Evolutionary conservation across 2,329 filamentous ascomycete genomes (phyloP).

Genomic region (Penicillium expansum): DNA sequence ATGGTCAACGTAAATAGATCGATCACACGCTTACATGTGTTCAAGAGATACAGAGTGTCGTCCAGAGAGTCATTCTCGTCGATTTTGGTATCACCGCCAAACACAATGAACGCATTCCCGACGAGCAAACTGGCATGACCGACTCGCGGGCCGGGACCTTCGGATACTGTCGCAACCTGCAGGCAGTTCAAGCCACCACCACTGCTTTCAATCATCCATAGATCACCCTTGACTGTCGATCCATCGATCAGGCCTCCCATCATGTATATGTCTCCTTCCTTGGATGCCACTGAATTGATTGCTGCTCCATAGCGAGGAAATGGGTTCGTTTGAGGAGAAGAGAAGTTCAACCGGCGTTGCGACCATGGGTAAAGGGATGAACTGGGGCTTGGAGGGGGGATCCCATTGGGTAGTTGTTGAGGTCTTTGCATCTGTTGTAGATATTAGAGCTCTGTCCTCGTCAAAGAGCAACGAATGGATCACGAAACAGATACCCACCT

Average conservation of each 20-base stretch:
- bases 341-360: constrained; percentile 81
- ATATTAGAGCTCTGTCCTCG: not conserved
- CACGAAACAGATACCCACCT: constrained; percentile 44
- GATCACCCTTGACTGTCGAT: constrained; percentile 90
- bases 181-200: constrained; percentile 81
- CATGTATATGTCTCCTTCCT: constrained; percentile 94
- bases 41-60: constrained; percentile 92
- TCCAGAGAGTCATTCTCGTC: constrained; percentile 89
- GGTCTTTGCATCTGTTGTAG: constrained; percentile 30
- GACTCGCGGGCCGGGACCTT: constrained; percentile 91
- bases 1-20: constrained; percentile 9
- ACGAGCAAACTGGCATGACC: constrained; percentile 92
- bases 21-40: constrained; percentile 73
- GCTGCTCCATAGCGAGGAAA: constrained; percentile 97
- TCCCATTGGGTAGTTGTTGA: constrained; percentile 57
- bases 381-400: constrained; percentile 57
- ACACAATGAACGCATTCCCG: constrained; percentile 98
- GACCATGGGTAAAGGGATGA: constrained; percentile 94
- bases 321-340: constrained; percentile 74
- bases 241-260: constrained; percentile 97
- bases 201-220: constrained; percentile 96
- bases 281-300: constrained; percentile 86
- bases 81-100: constrained; percentile 96
- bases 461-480: not conserved
- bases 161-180: constrained; percentile 83